Conservation (phyloP, 352 stramenopile genomes). For the Phytopythium vexans region DNA sequence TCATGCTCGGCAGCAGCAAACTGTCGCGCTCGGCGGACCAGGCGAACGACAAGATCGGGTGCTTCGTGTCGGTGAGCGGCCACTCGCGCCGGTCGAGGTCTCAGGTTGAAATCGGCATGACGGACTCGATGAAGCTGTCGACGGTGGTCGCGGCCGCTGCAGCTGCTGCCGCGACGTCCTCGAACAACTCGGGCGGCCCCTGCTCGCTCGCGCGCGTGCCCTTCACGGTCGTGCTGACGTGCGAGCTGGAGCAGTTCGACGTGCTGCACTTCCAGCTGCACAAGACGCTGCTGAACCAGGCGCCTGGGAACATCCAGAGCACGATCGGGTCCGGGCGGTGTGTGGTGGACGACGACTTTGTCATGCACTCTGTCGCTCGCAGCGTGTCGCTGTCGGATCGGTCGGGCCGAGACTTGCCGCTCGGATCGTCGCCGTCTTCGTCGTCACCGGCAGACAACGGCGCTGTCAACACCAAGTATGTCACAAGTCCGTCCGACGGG, state of each 20-base stretch:
- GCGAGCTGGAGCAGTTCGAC: slow-evolving; percentile 55
- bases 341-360: slow-evolving; percentile 49
- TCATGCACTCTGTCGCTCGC: slow-evolving; percentile 30
- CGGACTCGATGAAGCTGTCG: slow-evolving; percentile 58
- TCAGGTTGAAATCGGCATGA: slow-evolving; percentile 54
- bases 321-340: slow-evolving; percentile 54
- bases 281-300: slow-evolving; percentile 44
- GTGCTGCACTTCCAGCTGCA: slow-evolving; percentile 65
- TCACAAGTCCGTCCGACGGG: not conserved
- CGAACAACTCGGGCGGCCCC: not conserved
- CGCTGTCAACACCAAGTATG: slow-evolving; percentile 7
- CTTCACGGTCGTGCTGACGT: slow-evolving; percentile 56
- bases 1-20: slow-evolving; percentile 52
- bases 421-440: slow-evolving; percentile 5
- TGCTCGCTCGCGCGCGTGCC: slow-evolving; percentile 32
- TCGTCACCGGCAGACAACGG: slow-evolving; percentile 6
- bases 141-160: slow-evolving; percentile 25
- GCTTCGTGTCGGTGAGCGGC: slow-evolving; percentile 52
- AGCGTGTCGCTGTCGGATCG: slow-evolving; percentile 51
- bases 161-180: slow-evolving; percentile 8
- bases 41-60: slow-evolving; percentile 39
- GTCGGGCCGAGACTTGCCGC: slow-evolving; percentile 28
- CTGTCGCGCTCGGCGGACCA: slow-evolving; percentile 35
- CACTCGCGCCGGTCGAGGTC: slow-evolving; percentile 37
- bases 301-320: slow-evolving; percentile 31